Conservation (phyloP, 1,139 yeast genomes). For the Debaryomyces sp. region DNA sequence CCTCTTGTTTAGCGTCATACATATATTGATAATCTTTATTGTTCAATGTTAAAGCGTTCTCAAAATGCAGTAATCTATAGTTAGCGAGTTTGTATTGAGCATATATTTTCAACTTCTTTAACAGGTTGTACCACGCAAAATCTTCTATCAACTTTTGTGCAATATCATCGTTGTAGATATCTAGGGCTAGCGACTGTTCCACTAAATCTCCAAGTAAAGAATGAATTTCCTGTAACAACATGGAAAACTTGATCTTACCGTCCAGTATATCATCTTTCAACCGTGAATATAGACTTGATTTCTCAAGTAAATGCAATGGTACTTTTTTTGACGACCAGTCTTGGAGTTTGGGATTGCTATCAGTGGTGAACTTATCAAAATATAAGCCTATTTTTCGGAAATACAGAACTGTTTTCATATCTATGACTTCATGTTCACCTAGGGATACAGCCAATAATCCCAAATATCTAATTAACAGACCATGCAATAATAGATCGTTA, state of each 20-base stretch:
- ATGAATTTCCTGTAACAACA: constrained; percentile 23
- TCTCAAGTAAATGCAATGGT: constrained; percentile 23
- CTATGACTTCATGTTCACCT: constrained; percentile 48
- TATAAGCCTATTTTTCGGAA: constrained; percentile 21
- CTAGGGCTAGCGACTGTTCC: constrained; percentile 31
- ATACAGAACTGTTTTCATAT: constrained; percentile 29
- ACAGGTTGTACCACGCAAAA: constrained; percentile 70
- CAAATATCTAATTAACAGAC: constrained; percentile 39
- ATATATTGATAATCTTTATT: constrained; percentile 28
- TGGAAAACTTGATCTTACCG: constrained; percentile 19
- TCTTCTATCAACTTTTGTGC: constrained; percentile 56
- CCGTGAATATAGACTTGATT: constrained; percentile 26
- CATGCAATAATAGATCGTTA: constrained; percentile 34
- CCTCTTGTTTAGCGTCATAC: constrained; percentile 9
- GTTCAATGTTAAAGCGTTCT: constrained; percentile 32
- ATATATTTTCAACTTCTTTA: constrained; percentile 58
- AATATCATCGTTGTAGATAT: constrained; percentile 38
- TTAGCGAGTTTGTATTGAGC: constrained; percentile 60
- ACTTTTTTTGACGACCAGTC: constrained; percentile 28
- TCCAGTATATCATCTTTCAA: constrained; percentile 18
- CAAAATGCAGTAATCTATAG: constrained; percentile 54
- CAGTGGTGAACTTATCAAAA: constrained; percentile 20
- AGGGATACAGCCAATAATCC: constrained; percentile 42
- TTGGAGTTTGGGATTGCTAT: constrained; percentile 15
- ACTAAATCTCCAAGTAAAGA: constrained; percentile 15